Base-by-base conservation (phyloP, 2,329 filamentous ascomycete species). In the Mycosphaerella arachidis region DNA sequence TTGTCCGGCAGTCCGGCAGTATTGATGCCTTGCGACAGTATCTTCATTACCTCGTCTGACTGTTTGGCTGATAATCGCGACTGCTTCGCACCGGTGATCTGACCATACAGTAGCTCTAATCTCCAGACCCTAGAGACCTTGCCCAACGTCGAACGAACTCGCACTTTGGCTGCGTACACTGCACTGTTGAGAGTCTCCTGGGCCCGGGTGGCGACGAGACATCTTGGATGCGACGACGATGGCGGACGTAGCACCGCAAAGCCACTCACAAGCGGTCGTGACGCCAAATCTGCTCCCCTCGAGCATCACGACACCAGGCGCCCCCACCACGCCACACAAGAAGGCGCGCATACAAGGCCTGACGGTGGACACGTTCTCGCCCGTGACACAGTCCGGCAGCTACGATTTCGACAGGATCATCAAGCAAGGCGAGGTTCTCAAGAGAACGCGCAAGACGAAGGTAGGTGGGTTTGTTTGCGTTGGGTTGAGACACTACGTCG, bases 381-480 rank as follows among this genome's bases (percentile, higher is more conserved):
- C 92, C 4, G 91, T 97, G 65, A 96, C 93, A 72, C 88, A 96
- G 75, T 92, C 96, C 75, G 94, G 94, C 63, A 94, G 91, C 75
- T 99, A 96, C 74, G 92, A 94, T 71, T 96, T 95, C 71, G 94
- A 99, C 75, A 88, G 92, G 54, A 90, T 97, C 57, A 84, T 97
- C 74, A 97, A 96, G 78, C 86, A 88, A 59, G 92, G 93, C 60
- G 89, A 88, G 67, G 86, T 96, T 43, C 84, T 89, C 71, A 96
- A 96, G 77, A 86, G 93, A 67, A 95, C 92, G 18, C 89, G 92
- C 69, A 96, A 93, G 80, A 97, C 93, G 61, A 96, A 95, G 87
- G 91, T 92, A 75, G 62, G 59, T 65, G 1, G 1, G 24, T 24
- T 24, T 24, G 24, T 24, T 24, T 24, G 24, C 24, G 24, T 48